These are phyloP conservation scores for Skeletonema marinoi DNA, from an alignment of 108 stramenopile genomes.

Conservation along the genomic window DNA sequence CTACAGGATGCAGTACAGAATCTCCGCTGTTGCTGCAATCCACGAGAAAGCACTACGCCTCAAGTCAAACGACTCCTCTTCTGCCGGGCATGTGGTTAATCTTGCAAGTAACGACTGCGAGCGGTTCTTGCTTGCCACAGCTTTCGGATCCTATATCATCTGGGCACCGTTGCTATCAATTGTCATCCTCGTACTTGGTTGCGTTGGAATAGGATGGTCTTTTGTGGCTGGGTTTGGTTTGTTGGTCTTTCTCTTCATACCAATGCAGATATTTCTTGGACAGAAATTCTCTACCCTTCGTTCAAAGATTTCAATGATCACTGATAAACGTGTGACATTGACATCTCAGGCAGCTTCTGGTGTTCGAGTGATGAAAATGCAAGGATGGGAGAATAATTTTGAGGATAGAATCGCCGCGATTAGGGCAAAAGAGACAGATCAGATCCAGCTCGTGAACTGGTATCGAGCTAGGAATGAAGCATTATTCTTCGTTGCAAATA, in stretches of 20 bases:
- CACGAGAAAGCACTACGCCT: slow-evolving; percentile 54
- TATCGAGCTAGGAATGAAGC: slow-evolving; percentile 86
- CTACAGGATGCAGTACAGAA: slow-evolving; percentile 51
- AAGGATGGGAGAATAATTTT: slow-evolving; percentile 76
- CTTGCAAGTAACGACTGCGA: slow-evolving; percentile 57
- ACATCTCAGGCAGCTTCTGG: slow-evolving; percentile 89
- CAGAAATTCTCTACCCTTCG: slow-evolving; percentile 77
- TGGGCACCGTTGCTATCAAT: slow-evolving; percentile 45
- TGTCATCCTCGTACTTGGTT: slow-evolving; percentile 40
- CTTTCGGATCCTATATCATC: slow-evolving; percentile 50
- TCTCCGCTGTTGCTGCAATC: slow-evolving; percentile 55
- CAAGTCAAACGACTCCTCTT: neutral
- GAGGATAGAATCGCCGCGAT: slow-evolving; percentile 62
- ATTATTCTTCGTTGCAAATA: slow-evolving; percentile 57
- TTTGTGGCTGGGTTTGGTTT: slow-evolving; percentile 86
- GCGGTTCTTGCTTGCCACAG: slow-evolving; percentile 38
- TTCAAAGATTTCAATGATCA: slow-evolving; percentile 74
- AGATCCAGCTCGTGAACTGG: slow-evolving; percentile 68
- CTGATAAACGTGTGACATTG: slow-evolving; percentile 84
- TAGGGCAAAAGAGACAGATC: slow-evolving; percentile 65
- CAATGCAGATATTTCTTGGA: slow-evolving; percentile 81
- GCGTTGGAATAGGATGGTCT: slow-evolving; percentile 48
- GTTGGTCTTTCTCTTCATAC: slow-evolving; percentile 75
- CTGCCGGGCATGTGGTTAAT: slow-evolving; percentile 48
- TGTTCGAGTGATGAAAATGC: slow-evolving; percentile 85